phyloP scores from a whole-genome alignment of 2,329 filamentous ascomycete genomes.

The Claviceps paspali region DNA sequence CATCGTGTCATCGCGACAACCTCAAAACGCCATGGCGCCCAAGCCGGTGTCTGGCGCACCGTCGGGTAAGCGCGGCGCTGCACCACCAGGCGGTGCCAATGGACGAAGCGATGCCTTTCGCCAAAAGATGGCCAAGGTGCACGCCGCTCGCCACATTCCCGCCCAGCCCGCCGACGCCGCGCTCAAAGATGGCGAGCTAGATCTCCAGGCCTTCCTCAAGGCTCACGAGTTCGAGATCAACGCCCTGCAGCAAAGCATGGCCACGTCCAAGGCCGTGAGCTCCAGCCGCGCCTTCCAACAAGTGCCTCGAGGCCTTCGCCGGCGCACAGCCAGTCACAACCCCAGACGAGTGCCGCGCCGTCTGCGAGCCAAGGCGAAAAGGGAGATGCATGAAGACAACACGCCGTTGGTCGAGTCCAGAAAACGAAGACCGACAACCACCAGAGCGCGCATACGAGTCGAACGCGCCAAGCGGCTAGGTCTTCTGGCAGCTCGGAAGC shows the following conservation, averaged over 20 bases:
- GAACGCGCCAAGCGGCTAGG: conserved; percentile 63
- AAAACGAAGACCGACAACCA: conserved; percentile 44
- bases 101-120: conserved; percentile 12
- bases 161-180: conserved; percentile 34
- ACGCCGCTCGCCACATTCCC: conserved; percentile 33
- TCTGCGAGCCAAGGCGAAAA: conserved; percentile 51
- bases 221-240: conserved; percentile 82
- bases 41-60: conserved; percentile 11
- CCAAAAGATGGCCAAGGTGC: conserved; percentile 30
- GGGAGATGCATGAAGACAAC: conserved; percentile 77
- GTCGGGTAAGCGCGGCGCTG: conserved; percentile 14
- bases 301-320: conserved; percentile 68
- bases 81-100: conserved; percentile 6
- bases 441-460: conserved; percentile 47
- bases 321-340: conserved; percentile 90
- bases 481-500: conserved; percentile 42
- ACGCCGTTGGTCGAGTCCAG: conserved; percentile 62
- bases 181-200: conserved; percentile 59
- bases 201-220: conserved; percentile 70
- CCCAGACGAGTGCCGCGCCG: conserved; percentile 74
- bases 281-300: conserved; percentile 74
- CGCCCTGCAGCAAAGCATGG: conserved; percentile 70
- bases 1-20: too few species aligned
- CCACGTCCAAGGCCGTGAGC: conserved; percentile 46
- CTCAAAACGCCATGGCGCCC: conserved; percentile 12